Evolutionary conservation across 2,329 filamentous ascomycete genomes (phyloP).

Genomic region (Zasmidium angulare): DNA sequence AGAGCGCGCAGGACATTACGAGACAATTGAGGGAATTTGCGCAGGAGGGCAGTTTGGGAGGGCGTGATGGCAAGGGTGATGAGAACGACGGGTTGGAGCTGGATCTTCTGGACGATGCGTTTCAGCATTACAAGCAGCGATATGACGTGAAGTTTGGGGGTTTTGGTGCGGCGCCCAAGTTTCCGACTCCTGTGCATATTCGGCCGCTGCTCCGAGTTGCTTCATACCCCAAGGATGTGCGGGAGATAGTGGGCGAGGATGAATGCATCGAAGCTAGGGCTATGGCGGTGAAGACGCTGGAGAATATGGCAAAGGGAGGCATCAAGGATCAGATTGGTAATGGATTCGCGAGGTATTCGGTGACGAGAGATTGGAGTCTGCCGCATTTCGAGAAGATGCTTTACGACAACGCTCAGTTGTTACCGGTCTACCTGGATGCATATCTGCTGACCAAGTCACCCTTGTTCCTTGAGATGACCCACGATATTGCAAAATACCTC

Average conservation of each 20-base stretch:
- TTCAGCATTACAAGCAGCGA: constrained; percentile 73
- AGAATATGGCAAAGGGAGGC: constrained; percentile 71
- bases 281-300: constrained; percentile 79
- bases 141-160: constrained; percentile 79
- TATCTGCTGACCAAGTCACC: constrained; percentile 68
- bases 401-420: constrained; percentile 83
- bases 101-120: constrained; percentile 88
- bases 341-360: constrained; percentile 81
- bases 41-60: constrained; percentile 72
- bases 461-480: constrained; percentile 74
- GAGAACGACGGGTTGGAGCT: constrained; percentile 74
- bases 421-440: constrained; percentile 82
- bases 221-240: constrained; percentile 68
- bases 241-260: constrained; percentile 80
- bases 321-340: constrained; percentile 75
- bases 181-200: constrained; percentile 82
- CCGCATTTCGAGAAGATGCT: constrained; percentile 98
- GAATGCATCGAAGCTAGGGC: constrained; percentile 71
- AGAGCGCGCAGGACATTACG: constrained; percentile 80
- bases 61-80: constrained; percentile 28
- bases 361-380: constrained; percentile 87
- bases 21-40: constrained; percentile 81
- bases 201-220: constrained; percentile 75
- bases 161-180: constrained; percentile 77
- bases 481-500: constrained; percentile 85